A percentile compares a stretch with the other conserved stretches of the same genome.
Conservation (phyloP, 2,329 filamentous ascomycete species). For the Cladophialophora immunda region DNA sequence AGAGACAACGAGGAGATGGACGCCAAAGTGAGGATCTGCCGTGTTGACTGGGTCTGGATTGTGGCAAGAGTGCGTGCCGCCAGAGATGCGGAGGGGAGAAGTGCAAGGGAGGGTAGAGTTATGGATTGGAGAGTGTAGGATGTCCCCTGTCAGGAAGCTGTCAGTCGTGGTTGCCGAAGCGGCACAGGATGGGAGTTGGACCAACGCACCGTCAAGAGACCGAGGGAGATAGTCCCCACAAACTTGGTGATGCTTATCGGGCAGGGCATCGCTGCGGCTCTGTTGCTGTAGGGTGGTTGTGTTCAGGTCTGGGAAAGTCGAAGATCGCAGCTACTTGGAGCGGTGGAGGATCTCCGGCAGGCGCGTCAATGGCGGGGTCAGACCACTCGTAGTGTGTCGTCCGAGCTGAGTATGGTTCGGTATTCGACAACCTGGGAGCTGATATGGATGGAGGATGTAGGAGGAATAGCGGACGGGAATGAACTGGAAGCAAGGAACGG, state of each 20-base stretch:
- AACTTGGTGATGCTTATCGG: slow-evolving; percentile 86
- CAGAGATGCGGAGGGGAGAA: slow-evolving; percentile 76
- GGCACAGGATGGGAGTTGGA: background rate
- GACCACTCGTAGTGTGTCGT: slow-evolving; percentile 3
- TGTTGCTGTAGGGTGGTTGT: background rate
- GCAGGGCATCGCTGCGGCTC: slow-evolving; percentile 47
- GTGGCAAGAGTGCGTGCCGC: slow-evolving; percentile 76
- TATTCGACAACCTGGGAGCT: background rate
- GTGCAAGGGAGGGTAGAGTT: slow-evolving; percentile 80
- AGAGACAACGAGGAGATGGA: slow-evolving; percentile 75
- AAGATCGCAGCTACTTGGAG: background rate
- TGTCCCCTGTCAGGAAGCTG: slow-evolving; percentile 69
- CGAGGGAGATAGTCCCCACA: slow-evolving; percentile 87
- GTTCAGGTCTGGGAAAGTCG: background rate
- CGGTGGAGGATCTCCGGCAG: background rate
- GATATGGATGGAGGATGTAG: background rate
- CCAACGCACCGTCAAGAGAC: slow-evolving; percentile 80
- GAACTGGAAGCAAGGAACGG: background rate
- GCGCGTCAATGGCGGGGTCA: slow-evolving; percentile 21
- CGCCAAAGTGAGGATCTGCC: slow-evolving; percentile 73
- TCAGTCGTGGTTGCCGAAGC: background rate
- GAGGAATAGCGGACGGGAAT: background rate
- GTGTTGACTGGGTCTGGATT: slow-evolving; percentile 69
- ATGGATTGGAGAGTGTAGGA: slow-evolving; percentile 84
- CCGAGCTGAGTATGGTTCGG: background rate